A percentile compares a stretch with the other conserved stretches of the same genome.
These are phyloP conservation scores for Ambrosia trifida DNA, from an alignment of 129 eudicot species.

Conservation along the genomic window DNA sequence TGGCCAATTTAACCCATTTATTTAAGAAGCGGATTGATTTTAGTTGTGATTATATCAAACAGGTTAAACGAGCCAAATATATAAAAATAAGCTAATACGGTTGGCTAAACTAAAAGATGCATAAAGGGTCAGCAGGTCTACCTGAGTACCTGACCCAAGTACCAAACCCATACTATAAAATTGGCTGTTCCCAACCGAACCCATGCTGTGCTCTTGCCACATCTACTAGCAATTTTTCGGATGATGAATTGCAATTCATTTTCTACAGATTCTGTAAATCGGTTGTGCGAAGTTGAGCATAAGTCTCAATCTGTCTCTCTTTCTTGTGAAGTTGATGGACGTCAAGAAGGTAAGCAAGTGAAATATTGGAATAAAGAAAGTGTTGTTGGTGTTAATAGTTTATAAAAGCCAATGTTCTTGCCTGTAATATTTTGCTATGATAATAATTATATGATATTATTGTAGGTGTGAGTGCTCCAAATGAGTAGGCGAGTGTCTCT, in stretches of 20 bases:
- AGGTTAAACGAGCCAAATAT: neutral
- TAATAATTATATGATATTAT: neutral
- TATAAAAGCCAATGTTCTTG: slow-evolving; percentile 27
- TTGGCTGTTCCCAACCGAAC: neutral
- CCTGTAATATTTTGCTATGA: neutral
- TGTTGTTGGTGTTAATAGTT: slow-evolving; percentile 45
- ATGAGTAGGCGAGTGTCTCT: slow-evolving; percentile 95
- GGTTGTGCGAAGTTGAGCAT: slow-evolving; percentile 46
- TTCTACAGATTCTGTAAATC: slow-evolving; percentile 44
- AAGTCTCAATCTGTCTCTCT: slow-evolving; percentile 32
- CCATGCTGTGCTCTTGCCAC: neutral
- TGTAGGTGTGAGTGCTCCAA: slow-evolving; percentile 40
- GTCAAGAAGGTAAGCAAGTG: slow-evolving; percentile 79
- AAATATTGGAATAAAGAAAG: slow-evolving; percentile 47
- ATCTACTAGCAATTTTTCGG: slow-evolving; percentile 3
- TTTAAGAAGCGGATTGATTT: neutral
- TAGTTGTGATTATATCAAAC: neutral
- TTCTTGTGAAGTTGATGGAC: slow-evolving; percentile 41
- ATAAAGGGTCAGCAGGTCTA: neutral
- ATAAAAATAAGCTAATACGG: neutral
- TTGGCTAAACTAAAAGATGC: neutral
- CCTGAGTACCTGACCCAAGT: neutral
- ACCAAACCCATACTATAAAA: neutral
- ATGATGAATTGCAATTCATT: neutral
- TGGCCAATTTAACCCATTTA: neutral